Evolutionary conservation across 768 basidiomycete species (phyloP).

Genomic region (Hericium alpestre): DNA sequence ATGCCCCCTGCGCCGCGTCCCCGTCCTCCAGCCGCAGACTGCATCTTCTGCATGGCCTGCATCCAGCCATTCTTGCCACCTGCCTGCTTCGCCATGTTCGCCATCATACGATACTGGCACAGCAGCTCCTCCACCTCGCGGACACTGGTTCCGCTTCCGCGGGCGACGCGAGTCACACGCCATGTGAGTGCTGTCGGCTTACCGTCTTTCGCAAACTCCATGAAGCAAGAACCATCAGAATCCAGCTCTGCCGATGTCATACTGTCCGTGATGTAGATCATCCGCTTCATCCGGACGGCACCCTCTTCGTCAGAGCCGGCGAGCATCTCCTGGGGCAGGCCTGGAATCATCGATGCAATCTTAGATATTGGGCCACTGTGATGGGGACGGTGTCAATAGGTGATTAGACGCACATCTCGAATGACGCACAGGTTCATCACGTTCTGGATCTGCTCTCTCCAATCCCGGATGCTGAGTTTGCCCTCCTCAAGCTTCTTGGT

Average conservation of each 20-base stretch:
- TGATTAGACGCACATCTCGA: slow-evolving; percentile 9
- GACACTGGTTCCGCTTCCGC: slow-evolving; percentile 88
- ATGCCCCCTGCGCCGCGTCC: slow-evolving; percentile 80
- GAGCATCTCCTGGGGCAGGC: slow-evolving; percentile 82
- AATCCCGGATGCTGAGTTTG: slow-evolving; percentile 91
- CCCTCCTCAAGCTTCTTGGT: slow-evolving; percentile 96
- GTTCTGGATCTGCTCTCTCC: slow-evolving; percentile 94
- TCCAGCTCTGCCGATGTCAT: slow-evolving; percentile 93
- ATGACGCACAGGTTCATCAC: slow-evolving; percentile 90
- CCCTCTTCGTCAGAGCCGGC: slow-evolving; percentile 94
- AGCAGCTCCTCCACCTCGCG: slow-evolving; percentile 96
- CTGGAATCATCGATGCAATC: slow-evolving; percentile 98
- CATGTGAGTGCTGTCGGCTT: slow-evolving; percentile 82
- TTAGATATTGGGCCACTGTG: slow-evolving; percentile 95
- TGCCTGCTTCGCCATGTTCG: slow-evolving; percentile 95
- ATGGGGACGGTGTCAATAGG: neutral
- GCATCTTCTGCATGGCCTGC: slow-evolving; percentile 89
- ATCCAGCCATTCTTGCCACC: slow-evolving; percentile 96
- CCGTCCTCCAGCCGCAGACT: slow-evolving; percentile 73
- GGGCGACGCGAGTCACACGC: slow-evolving; percentile 83
- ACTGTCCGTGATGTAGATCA: slow-evolving; percentile 97
- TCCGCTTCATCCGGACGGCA: slow-evolving; percentile 81
- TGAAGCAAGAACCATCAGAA: slow-evolving; percentile 87
- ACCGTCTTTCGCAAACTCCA: slow-evolving; percentile 73
- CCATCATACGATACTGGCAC: slow-evolving; percentile 97